Evolutionary conservation across 73 alveolate genomes (phyloP).

Genomic region (Halteria grandinella): DNA sequence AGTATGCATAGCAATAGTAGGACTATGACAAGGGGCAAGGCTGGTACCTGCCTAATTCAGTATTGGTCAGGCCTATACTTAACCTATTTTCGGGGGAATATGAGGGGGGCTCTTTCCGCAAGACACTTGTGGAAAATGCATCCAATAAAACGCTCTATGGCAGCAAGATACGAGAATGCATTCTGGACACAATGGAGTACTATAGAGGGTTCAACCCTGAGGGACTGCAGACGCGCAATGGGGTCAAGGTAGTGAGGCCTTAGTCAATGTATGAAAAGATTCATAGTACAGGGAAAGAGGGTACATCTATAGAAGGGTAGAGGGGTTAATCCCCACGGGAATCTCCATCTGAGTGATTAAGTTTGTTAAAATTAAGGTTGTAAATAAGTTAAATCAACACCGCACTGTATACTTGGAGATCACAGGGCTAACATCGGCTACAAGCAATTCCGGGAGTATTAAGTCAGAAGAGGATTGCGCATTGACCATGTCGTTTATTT

Average conservation of each 20-base stretch:
- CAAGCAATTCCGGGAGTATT: not conserved
- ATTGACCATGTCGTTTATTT: conserved; percentile 23
- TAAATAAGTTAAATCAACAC: too few species aligned
- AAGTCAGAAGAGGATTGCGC: too few species aligned
- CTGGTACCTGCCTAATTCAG: conserved; percentile 52
- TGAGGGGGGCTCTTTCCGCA: conserved; percentile 46
- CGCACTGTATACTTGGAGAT: conserved; percentile 9
- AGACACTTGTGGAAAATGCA: conserved; percentile 30
- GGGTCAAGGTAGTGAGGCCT: conserved; percentile 8
- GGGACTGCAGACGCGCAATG: conserved; percentile 34
- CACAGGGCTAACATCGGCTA: conserved; percentile 34
- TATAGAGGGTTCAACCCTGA: conserved; percentile 56
- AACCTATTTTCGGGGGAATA: conserved; percentile 70
- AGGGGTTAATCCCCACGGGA: too few species aligned
- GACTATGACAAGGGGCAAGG: conserved; percentile 49
- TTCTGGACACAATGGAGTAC: conserved; percentile 16
- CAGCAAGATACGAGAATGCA: conserved; percentile 13
- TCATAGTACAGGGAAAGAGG: too few species aligned
- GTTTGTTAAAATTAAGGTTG: too few species aligned
- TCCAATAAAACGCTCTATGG: conserved; percentile 28
- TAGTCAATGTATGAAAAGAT: too few species aligned
- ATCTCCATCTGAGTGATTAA: too few species aligned
- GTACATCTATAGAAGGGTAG: too few species aligned
- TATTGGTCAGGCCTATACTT: conserved; percentile 79
- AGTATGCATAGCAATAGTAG: conserved; percentile 69